Evolutionary conservation across 805 yeast species (phyloP).

Genomic region (Ogataea thermomethanolica): DNA sequence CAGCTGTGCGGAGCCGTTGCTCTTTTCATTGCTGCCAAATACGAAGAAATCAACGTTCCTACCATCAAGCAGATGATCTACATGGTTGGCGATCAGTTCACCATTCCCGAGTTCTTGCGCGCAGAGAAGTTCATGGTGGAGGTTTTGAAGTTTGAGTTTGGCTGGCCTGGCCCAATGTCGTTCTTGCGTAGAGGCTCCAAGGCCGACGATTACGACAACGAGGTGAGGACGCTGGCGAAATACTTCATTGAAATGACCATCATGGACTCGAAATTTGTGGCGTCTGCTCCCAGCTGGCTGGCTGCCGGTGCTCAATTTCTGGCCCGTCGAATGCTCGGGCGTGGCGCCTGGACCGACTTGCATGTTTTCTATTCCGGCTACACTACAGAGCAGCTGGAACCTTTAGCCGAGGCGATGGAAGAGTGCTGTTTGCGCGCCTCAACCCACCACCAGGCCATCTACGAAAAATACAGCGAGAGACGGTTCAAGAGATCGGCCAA

Average conservation of each 20-base stretch:
- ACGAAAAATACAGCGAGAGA: constrained; percentile 84
- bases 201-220: constrained; percentile 85
- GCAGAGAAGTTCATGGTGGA: constrained; percentile 81
- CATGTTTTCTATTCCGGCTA: constrained; percentile 93
- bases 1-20: constrained; percentile 94
- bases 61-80: constrained; percentile 79
- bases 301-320: constrained; percentile 85
- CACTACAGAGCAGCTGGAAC: constrained; percentile 77
- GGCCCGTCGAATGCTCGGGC: constrained; percentile 68
- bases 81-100: constrained; percentile 78
- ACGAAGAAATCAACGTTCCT: constrained; percentile 90
- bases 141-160: constrained; percentile 67
- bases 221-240: constrained; percentile 81
- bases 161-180: constrained; percentile 88
- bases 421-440: constrained; percentile 62
- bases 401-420: constrained; percentile 69
- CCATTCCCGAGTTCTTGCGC: constrained; percentile 69
- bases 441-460: constrained; percentile 73
- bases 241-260: constrained; percentile 75
- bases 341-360: constrained; percentile 78
- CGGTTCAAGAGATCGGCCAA: constrained; percentile 75
- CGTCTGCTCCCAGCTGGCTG: constrained; percentile 67
- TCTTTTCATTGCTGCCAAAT: constrained; percentile 86
- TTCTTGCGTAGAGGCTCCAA: constrained; percentile 84
- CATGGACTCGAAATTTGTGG: constrained; percentile 70